A percentile compares a stretch with the other conserved stretches of the same genome.
Evolutionary conservation across 805 yeast species (phyloP).

Genomic region (Metschnikowia drakensbergensis): DNA sequence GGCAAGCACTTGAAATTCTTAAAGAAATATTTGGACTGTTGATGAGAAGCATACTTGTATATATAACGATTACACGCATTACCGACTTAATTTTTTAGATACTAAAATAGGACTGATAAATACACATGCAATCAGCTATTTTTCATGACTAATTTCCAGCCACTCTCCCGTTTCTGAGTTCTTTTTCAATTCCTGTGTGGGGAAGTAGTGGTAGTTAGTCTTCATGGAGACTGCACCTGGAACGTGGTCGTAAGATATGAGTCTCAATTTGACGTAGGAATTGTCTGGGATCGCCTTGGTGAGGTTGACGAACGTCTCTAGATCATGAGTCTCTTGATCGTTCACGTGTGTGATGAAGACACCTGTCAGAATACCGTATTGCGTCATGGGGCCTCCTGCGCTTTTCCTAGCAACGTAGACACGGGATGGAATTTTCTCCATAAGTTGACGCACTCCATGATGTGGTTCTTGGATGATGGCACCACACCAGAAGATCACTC

Average conservation of each 20-base stretch:
- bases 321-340: conserved; percentile 65
- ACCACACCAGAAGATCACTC: conserved; percentile 79
- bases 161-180: conserved; percentile 42
- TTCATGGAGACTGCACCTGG: conserved; percentile 84
- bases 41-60: neutral
- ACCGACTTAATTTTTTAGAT: neutral
- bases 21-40: conserved; percentile 42
- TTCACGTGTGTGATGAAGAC: conserved; percentile 88
- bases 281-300: conserved; percentile 73
- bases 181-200: conserved; percentile 60
- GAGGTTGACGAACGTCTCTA: conserved; percentile 62
- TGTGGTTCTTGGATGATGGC: conserved; percentile 84
- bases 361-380: conserved; percentile 73
- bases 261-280: conserved; percentile 74
- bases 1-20: conserved; percentile 59
- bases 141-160: conserved; percentile 44
- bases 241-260: conserved; percentile 80
- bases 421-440: conserved; percentile 70
- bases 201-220: conserved; percentile 86
- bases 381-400: conserved; percentile 82
- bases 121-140: neutral
- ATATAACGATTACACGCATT: conserved; percentile 2
- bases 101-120: neutral
- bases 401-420: conserved; percentile 78
- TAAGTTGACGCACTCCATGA: conserved; percentile 83